These are phyloP conservation scores for Candida pseudocylindracea DNA, from an alignment of 1,139 yeast genomes.

Conservation along the genomic window DNA sequence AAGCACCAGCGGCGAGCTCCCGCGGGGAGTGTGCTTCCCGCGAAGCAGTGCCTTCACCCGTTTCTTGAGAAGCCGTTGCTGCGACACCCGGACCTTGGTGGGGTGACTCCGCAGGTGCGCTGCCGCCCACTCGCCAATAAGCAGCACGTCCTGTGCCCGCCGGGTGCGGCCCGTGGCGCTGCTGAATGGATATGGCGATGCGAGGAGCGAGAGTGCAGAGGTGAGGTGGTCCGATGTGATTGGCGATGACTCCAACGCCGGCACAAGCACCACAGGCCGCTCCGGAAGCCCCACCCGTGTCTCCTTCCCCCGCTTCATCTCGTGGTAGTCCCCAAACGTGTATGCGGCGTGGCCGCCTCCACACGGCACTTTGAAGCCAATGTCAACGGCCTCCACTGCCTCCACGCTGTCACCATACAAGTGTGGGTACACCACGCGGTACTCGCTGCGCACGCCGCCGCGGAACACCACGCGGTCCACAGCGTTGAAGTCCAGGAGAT, in stretches of 20 bases:
- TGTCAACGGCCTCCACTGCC: constrained; percentile 21
- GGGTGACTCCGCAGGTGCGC: constrained; percentile 21
- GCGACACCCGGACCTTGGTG: constrained; percentile 62
- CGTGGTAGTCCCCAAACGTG: too few species aligned
- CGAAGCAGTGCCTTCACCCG: constrained; percentile 28
- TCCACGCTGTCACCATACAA: constrained; percentile 64
- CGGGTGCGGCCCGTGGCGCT: constrained; percentile 46
- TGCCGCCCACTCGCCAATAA: constrained; percentile 38
- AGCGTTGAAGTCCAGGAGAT: constrained; percentile 75
- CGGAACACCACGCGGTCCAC: constrained; percentile 74
- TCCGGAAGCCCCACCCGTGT: too few species aligned
- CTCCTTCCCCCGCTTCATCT: too few species aligned
- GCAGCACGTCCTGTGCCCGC: constrained; percentile 79
- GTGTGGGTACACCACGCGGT: constrained; percentile 68
- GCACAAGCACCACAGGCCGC: too few species aligned
- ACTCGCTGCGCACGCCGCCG: constrained; percentile 56
- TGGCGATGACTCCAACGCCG: too few species aligned
- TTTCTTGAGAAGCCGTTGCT: constrained; percentile 64
- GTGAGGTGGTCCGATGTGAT: too few species aligned
- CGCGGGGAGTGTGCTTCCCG: constrained; percentile 6
- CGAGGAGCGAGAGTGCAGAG: too few species aligned
- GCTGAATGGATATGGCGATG: constrained; percentile 71
- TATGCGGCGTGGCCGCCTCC: too few species aligned
- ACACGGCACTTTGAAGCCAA: too few species aligned
- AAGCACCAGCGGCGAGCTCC: background rate